A percentile compares a stretch with the other conserved stretches of the same genome.
Evolutionary conservation across 108 stramenopile genomes (phyloP).

Genomic region (Cyclotella sp.): DNA sequence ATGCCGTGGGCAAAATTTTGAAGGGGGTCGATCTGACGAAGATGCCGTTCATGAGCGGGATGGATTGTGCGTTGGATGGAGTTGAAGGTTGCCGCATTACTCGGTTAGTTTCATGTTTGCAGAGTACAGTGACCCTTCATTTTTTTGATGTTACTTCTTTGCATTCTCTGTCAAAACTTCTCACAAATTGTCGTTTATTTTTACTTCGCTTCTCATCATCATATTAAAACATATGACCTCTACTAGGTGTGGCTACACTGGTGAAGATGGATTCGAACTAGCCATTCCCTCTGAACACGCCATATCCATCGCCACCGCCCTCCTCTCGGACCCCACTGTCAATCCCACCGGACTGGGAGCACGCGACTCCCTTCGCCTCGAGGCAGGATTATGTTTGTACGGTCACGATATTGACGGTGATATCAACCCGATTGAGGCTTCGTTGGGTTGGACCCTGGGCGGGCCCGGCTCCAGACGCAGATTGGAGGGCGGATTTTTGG

Average conservation of each 20-base stretch:
- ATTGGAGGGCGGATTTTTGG: constrained; percentile 93
- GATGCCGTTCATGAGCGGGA: constrained; percentile 97
- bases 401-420: constrained; percentile 96
- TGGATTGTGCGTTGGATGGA: constrained; percentile 86
- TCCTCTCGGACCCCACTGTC: constrained; percentile 82
- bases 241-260: constrained; percentile 98
- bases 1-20: constrained; percentile 78
- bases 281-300: constrained; percentile 85
- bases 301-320: constrained; percentile 77
- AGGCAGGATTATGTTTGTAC: constrained; percentile 99
- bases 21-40: constrained; percentile 76
- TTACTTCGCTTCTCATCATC: background rate
- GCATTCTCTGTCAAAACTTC: background rate
- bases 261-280: constrained; percentile 99
- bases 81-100: constrained; percentile 94
- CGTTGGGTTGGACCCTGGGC: constrained; percentile 96
- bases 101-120: constrained; percentile 41
- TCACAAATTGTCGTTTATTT: background rate
- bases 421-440: constrained; percentile 94
- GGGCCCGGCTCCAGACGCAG: constrained; percentile 90
- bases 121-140: background rate
- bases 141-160: background rate
- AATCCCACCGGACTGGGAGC: constrained; percentile 96
- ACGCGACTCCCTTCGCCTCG: constrained; percentile 97
- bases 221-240: background rate